Base-by-base conservation (phyloP, 2,329 filamentous ascomycete genomes). In the Colletotrichum spinosum region DNA sequence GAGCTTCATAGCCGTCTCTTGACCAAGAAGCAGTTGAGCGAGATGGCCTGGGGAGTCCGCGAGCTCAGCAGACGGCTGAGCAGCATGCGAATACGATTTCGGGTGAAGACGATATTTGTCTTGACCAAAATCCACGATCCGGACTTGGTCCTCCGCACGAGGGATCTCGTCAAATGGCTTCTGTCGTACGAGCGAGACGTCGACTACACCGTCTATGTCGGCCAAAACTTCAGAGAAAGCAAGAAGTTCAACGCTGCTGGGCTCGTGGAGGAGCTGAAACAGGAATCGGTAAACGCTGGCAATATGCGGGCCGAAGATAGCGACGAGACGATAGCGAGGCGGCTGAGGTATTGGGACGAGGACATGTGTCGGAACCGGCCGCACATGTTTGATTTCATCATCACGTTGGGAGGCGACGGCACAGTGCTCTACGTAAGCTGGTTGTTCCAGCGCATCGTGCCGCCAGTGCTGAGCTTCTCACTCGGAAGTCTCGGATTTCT, bases 41-140 rank as follows among this genome's bases (percentile, higher is more conserved):
- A 98, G 72, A 98, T 99, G 95, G 94, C 95, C 0, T 94, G 95
- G 88, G 94, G 95, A 34, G 96, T 98, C 63, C 86, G 96, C 52
- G 93, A 97, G 78, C 82, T 99, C 64, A 95, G 92, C 37, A 92
- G 97, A 73, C 91, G 92, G 66, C 80, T 98, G 65, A 92, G 93
- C 55, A 94, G 90, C 77, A 90, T 98, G 75, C 88, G 90, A 63
- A 83, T 99, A 68, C 92, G 91, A 75, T 88, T 97, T 69, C 90
- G 90, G 57, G 93, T 97, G 69, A 88, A 88, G 75, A 91, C 88
- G 60, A 89, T 99, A 37, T 97, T 98, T 73, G 81, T 99, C 38
- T 82, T 99, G 53, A 97, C 93, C 46, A 99, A 99, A 77, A 90
- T 91, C n/a, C 90, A 97, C 74, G 96, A 99, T 75, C 86, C 91